Conservation (phyloP, 208 protist species). For the Herpetomonas tarakana region DNA sequence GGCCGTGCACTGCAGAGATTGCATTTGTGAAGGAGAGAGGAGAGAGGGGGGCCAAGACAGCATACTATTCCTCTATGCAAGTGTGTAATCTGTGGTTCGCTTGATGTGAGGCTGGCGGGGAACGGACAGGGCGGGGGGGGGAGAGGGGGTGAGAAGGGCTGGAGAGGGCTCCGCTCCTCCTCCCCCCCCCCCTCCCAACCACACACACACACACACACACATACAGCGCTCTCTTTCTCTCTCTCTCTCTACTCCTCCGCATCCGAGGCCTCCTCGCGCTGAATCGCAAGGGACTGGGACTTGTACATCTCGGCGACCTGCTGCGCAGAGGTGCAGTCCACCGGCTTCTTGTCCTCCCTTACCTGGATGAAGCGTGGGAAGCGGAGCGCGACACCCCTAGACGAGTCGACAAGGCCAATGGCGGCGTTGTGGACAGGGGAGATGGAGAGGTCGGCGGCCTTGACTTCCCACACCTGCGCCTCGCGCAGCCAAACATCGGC, state of each 20-base stretch:
- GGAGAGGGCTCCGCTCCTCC: not conserved
- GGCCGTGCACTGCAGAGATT: too few relatives aligned
- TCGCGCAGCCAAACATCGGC: conserved; percentile 97
- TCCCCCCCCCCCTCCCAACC: not conserved
- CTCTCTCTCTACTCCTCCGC: conserved; percentile 20
- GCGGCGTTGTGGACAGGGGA: conserved; percentile 96
- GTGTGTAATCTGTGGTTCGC: not conserved
- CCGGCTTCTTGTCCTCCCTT: conserved; percentile 97
- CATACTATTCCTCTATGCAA: not conserved
- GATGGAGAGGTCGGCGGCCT: conserved; percentile 98
- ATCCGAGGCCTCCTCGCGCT: conserved; percentile 27
- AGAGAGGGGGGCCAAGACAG: too few relatives aligned
- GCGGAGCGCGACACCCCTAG: conserved; percentile 96
- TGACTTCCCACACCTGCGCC: conserved; percentile 98
- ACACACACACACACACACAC: not conserved
- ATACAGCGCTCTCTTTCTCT: too few relatives aligned
- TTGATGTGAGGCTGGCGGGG: not conserved
- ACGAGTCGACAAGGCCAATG: conserved; percentile 79
- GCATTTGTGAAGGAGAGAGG: too few relatives aligned
- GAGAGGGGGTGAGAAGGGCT: not conserved
- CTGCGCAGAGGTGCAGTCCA: conserved; percentile 90
- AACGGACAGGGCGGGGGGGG: not conserved
- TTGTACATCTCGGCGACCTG: conserved; percentile 94
- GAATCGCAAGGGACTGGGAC: conserved; percentile 65
- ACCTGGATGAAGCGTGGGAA: conserved; percentile 98